These are phyloP conservation scores for Didymella lethalis DNA, from an alignment of 2,329 filamentous ascomycete species.

Conservation along the genomic window DNA sequence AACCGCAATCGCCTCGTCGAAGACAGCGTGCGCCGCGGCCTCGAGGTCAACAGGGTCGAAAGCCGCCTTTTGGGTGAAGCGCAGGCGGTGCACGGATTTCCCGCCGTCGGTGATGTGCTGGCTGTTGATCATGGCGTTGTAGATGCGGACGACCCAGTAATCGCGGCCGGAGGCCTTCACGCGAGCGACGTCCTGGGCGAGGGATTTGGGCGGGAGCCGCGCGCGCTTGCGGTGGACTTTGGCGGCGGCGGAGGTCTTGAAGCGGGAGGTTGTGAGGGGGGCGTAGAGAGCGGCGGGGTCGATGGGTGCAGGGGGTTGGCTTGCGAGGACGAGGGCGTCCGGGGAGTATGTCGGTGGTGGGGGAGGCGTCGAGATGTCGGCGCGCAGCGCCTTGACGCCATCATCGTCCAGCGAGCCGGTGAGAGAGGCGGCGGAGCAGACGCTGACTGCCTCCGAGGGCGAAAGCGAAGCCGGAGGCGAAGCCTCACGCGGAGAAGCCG, in stretches of 20 bases:
- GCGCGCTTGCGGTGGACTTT: slow-evolving; percentile 26
- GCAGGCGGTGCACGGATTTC: slow-evolving; percentile 26
- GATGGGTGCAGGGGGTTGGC: slow-evolving; percentile 1
- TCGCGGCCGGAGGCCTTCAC: slow-evolving; percentile 36
- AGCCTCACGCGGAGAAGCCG: background rate
- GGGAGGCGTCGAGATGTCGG: background rate
- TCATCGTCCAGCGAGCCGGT: slow-evolving; percentile 5
- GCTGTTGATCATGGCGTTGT: slow-evolving; percentile 41
- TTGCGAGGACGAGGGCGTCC: background rate
- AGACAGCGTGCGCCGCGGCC: slow-evolving; percentile 41
- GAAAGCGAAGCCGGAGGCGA: background rate
- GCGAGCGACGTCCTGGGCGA: slow-evolving; percentile 28
- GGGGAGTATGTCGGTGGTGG: slow-evolving; percentile 1
- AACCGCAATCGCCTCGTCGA: slow-evolving; percentile 36
- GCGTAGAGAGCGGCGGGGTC: slow-evolving; percentile 22
- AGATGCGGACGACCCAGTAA: slow-evolving; percentile 45
- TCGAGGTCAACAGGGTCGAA: slow-evolving; percentile 36
- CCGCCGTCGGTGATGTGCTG: slow-evolving; percentile 28
- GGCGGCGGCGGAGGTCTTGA: slow-evolving; percentile 33
- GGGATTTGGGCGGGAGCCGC: slow-evolving; percentile 23
- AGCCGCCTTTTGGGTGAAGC: slow-evolving; percentile 21
- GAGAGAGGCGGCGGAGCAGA: background rate
- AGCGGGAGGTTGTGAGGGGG: slow-evolving; percentile 23
- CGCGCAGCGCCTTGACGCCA: background rate
- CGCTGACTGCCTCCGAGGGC: background rate